phyloP scores from a whole-genome alignment of 176 grass and related monocot species.

The Pontederia paniculata region DNA sequence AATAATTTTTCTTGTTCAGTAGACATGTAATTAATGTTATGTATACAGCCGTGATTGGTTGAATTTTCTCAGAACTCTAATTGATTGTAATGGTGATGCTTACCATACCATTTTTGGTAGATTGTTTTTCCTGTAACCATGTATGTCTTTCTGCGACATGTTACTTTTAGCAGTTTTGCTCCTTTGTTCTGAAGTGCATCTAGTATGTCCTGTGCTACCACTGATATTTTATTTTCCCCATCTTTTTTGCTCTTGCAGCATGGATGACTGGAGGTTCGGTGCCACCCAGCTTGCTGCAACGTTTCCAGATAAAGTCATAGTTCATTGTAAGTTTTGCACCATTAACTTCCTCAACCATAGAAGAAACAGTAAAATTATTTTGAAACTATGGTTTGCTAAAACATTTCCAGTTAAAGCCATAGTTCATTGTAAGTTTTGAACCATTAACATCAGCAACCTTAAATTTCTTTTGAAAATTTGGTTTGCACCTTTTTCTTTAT shows the following conservation, averaged over 20 bases:
- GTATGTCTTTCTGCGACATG: no score
- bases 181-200: background rate
- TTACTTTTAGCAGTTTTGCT: background rate
- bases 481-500: no score
- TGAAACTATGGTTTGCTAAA: slow-evolving; percentile 47
- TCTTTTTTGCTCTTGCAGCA: slow-evolving; percentile 32
- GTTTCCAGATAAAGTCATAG: slow-evolving; percentile 63
- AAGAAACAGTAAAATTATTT: background rate
- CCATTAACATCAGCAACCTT: background rate
- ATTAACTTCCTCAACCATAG: background rate
- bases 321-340: slow-evolving; percentile 64
- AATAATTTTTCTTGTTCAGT: no score
- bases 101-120: no score
- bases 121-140: no score
- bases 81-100: no score
- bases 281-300: slow-evolving; percentile 52
- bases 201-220: slow-evolving; percentile 6
- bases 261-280: slow-evolving; percentile 69
- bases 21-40: no score
- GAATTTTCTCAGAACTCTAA: no score
- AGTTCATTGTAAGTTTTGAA: slow-evolving; percentile 69
- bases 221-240: slow-evolving; percentile 9
- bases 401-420: slow-evolving; percentile 58
- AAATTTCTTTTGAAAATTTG: no score
- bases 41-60: no score